phyloP scores from a whole-genome alignment of 352 stramenopile genomes.

The Phytophthora pinifolia region DNA sequence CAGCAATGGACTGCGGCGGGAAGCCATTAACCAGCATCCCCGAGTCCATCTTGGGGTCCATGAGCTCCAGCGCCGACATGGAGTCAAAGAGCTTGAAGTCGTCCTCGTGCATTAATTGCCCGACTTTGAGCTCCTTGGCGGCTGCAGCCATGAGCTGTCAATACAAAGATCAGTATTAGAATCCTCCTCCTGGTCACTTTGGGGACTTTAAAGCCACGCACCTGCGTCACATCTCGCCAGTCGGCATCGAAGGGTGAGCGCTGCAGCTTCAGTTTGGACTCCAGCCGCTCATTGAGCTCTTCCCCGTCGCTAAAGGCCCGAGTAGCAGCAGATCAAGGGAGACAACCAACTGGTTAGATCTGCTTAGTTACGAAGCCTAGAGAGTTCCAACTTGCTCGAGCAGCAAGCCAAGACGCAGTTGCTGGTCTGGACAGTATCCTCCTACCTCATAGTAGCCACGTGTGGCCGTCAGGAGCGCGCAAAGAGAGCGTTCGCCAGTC shows the following conservation, averaged over 20 bases:
- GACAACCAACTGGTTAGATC: constrained; percentile 29
- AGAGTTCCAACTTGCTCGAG: neutral
- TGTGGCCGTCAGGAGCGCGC: constrained; percentile 7
- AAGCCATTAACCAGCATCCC: constrained; percentile 75
- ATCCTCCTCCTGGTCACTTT: neutral
- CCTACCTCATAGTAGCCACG: constrained; percentile 26
- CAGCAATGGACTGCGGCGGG: constrained; percentile 53
- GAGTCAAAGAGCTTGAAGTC: constrained; percentile 93
- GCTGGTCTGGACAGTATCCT: neutral
- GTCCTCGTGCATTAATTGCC: constrained; percentile 74
- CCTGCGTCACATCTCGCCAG: constrained; percentile 58
- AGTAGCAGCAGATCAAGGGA: constrained; percentile 22
- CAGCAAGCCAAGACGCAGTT: constrained; percentile 2
- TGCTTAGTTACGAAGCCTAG: constrained; percentile 12
- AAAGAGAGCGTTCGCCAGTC: constrained; percentile 20
- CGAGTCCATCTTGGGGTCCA: constrained; percentile 95
- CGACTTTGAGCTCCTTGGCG: constrained; percentile 79
- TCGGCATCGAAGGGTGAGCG: constrained; percentile 25
- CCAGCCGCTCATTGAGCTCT: constrained; percentile 34
- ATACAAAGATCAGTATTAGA: constrained; percentile 9
- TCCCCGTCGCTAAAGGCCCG: constrained; percentile 23
- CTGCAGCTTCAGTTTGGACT: constrained; percentile 34
- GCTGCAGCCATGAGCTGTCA: constrained; percentile 57
- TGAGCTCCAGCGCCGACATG: constrained; percentile 94
- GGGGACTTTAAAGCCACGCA: constrained; percentile 7